Conservation (phyloP, 805 yeast genomes). For the Lipomyces sp. region DNA sequence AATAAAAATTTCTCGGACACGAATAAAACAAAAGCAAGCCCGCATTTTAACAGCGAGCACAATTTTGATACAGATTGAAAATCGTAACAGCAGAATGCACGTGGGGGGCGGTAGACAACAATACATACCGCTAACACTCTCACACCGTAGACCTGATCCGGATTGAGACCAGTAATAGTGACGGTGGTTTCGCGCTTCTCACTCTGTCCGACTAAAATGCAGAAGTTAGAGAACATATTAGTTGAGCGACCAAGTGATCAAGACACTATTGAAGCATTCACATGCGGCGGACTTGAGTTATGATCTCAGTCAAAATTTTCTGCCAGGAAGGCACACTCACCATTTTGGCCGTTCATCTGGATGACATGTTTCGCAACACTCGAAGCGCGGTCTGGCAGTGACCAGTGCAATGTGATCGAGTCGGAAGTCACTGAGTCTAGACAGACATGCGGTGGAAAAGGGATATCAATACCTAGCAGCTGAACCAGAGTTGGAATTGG, state of each 20-base stretch:
- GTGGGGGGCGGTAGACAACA: too few relatives aligned
- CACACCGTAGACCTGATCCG: constrained; percentile 45
- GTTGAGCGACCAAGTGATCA: neutral
- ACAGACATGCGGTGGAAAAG: constrained; percentile 45
- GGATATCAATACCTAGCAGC: constrained; percentile 47
- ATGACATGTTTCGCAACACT: constrained; percentile 43
- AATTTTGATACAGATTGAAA: neutral
- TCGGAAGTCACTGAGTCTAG: constrained; percentile 43
- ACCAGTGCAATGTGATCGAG: constrained; percentile 46
- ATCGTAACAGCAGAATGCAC: neutral
- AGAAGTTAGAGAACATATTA: neutral
- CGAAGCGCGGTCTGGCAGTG: constrained; percentile 43
- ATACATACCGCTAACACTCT: constrained; percentile 44
- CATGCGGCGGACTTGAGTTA: neutral
- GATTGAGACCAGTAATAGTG: constrained; percentile 44
- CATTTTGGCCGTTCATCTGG: constrained; percentile 45
- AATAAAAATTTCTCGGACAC: neutral
- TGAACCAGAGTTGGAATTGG: constrained; percentile 46
- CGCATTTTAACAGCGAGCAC: neutral
- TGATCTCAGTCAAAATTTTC: neutral
- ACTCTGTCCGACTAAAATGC: constrained; percentile 40
- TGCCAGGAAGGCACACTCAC: constrained; percentile 24
- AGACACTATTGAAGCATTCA: neutral
- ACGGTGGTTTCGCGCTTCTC: constrained; percentile 46
- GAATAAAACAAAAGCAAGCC: too few relatives aligned